Conservation (phyloP, 1,284 basidiomycete genomes). For the Ceratorhiza oryzae-sativae region DNA sequence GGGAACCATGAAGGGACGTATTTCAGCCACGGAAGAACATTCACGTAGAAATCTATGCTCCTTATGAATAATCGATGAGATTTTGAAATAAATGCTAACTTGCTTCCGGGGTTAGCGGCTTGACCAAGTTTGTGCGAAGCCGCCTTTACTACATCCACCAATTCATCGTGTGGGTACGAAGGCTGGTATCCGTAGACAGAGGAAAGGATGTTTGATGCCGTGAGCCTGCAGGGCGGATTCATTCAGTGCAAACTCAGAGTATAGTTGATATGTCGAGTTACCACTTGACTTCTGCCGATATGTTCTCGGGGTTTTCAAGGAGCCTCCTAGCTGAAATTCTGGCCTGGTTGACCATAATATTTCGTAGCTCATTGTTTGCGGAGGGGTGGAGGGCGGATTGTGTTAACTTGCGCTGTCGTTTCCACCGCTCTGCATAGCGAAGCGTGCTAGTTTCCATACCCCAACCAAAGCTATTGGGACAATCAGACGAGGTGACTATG, state of each 20-base stretch:
- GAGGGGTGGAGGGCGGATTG: slow-evolving; percentile 14
- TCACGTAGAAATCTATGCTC: slow-evolving; percentile 9
- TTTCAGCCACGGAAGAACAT: slow-evolving; percentile 34
- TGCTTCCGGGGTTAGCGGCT: background rate
- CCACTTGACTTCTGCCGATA: slow-evolving; percentile 6
- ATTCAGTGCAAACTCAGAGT: background rate
- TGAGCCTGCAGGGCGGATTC: background rate
- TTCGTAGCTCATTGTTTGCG: background rate
- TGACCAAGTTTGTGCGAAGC: background rate
- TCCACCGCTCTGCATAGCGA: slow-evolving; percentile 8
- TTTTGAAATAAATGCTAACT: background rate
- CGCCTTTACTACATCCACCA: background rate
- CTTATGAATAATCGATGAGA: background rate
- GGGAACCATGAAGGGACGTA: slow-evolving; percentile 41
- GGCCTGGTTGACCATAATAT: slow-evolving; percentile 7
- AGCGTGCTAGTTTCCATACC: background rate
- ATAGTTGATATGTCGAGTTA: background rate
- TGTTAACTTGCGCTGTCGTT: slow-evolving; percentile 2
- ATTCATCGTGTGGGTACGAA: background rate
- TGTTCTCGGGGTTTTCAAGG: background rate
- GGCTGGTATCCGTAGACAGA: slow-evolving; percentile 20
- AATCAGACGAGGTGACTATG: background rate
- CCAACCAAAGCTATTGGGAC: slow-evolving; percentile 16
- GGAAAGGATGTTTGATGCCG: background rate
- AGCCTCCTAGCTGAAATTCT: background rate